Evolutionary conservation across 2,329 filamentous ascomycete genomes (phyloP), one percentile per base, ranked within the genome.

Genomic region (Xylariaceae sp.): DNA sequence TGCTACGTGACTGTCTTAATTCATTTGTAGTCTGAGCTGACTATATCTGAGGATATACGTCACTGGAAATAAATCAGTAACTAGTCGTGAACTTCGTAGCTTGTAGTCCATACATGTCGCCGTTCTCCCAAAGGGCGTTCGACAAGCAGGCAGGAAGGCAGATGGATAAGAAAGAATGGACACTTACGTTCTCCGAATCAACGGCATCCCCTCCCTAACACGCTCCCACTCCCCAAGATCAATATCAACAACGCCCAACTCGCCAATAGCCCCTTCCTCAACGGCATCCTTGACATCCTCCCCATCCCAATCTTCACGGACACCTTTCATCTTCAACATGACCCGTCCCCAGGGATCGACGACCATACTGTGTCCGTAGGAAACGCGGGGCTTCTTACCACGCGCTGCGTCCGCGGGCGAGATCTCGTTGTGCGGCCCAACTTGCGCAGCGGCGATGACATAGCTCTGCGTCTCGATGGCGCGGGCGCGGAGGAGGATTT

Each of bases 381-480:
- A 95, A 34, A 83, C 81, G 59, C 93, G 80, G 74, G 86, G 62
- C 35, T 60, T 64, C 9, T 56, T 90, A 30, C 23, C 23, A 30
- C 23, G 23, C 5, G 23, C 23, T 17, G 52, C 35, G 61, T 53
- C 61, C 9, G 15, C 37, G 17, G 30, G 50, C 23, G 9, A 17
- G 4, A 18, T 7, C 7, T 15, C 41, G 68, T 89, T 88, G 64
- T 80, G 91, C 44, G 77, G 73, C 1, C 92, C 92, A 18, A 84
- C 82, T 74, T 97, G 92, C 45, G 92, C 93, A 0, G 92, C 87
- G 8, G 92, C 93, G 61, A 97, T 77, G 1, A 97, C 87, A 78
- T 90, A 97, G 57, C 86, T 85, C 75, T 97, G 89, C 15, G 88
- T 91, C 78, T 97, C 93, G 61, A 97, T 90, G 8, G 93, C 93